Conservation (phyloP, 805 yeast genomes). For the Kuraishia ogatae region DNA sequence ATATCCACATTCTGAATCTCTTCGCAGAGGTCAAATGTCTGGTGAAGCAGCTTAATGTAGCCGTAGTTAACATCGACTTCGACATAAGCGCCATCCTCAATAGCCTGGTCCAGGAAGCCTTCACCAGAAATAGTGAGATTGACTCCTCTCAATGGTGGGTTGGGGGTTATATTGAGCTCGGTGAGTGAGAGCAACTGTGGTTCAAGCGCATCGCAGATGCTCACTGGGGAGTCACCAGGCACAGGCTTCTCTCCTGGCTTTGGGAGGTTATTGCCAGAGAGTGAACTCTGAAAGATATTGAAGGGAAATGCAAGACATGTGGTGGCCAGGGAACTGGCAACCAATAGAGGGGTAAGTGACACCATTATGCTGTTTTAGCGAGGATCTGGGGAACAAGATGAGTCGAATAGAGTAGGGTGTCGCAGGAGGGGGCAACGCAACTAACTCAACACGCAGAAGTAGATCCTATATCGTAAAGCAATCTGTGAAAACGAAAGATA, state of each 20-base stretch:
- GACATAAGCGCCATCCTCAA: slow-evolving; percentile 85
- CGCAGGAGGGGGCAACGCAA: neutral
- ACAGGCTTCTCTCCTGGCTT: slow-evolving; percentile 48
- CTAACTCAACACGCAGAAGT: neutral
- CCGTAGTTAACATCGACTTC: slow-evolving; percentile 93
- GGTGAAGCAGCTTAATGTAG: slow-evolving; percentile 77
- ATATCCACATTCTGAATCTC: slow-evolving; percentile 75
- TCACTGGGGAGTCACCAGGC: slow-evolving; percentile 86
- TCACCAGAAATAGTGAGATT: slow-evolving; percentile 73
- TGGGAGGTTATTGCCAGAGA: neutral
- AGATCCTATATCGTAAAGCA: no score
- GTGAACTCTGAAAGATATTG: neutral
- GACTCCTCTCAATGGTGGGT: slow-evolving; percentile 84
- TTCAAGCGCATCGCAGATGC: slow-evolving; percentile 59
- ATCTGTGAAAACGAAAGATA: no score
- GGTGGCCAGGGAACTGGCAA: neutral
- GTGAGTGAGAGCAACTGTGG: slow-evolving; percentile 59
- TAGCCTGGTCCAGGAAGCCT: slow-evolving; percentile 47
- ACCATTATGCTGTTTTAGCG: neutral
- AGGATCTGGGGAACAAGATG: neutral
- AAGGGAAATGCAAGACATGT: slow-evolving; percentile 1
- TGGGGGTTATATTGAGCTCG: slow-evolving; percentile 59
- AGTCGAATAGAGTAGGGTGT: neutral
- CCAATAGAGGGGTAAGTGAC: neutral
- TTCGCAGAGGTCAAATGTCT: slow-evolving; percentile 91